Percentiles rank a stretch among this genome's conserved stretches.
These are phyloP conservation scores for Ustilago tritici DNA, from an alignment of 1,284 basidiomycete genomes.

Conservation along the genomic window DNA sequence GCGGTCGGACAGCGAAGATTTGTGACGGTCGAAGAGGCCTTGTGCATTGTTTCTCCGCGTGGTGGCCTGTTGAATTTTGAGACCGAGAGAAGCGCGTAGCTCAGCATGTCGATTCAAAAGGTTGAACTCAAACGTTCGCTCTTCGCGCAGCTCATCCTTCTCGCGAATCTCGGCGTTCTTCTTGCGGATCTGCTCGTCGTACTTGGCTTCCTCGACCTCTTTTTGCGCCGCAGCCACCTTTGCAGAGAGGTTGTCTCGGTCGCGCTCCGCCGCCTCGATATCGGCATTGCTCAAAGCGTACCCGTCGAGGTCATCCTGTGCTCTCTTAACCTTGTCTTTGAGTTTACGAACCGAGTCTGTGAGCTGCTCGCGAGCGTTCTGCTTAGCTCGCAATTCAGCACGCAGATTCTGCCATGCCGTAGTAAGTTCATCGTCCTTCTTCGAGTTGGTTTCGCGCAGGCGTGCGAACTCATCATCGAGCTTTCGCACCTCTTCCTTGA, in stretches of 20 bases:
- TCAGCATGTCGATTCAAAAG: constrained; percentile 84
- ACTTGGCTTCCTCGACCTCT: constrained; percentile 71
- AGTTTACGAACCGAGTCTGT: constrained; percentile 42
- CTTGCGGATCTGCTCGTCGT: constrained; percentile 79
- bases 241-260: constrained; percentile 34
- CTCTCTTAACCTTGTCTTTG: constrained; percentile 50
- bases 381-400: constrained; percentile 50
- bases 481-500: constrained; percentile 48
- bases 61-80: constrained; percentile 73
- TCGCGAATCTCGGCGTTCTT: constrained; percentile 74
- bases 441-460: constrained; percentile 28
- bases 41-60: constrained; percentile 33
- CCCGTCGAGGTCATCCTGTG: constrained; percentile 57
- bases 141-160: constrained; percentile 80
- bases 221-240: constrained; percentile 43
- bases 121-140: constrained; percentile 79
- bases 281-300: constrained; percentile 42
- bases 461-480: constrained; percentile 40
- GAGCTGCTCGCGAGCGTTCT: constrained; percentile 50
- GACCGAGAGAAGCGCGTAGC: constrained; percentile 81
- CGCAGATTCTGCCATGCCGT: constrained; percentile 52
- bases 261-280: constrained; percentile 44
- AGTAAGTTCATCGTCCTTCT: constrained; percentile 47
- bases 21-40: constrained; percentile 70
- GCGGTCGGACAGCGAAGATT: constrained; percentile 77